Conservation (phyloP, 2,329 filamentous ascomycete species). For the Colletotrichum echinochloae region DNA sequence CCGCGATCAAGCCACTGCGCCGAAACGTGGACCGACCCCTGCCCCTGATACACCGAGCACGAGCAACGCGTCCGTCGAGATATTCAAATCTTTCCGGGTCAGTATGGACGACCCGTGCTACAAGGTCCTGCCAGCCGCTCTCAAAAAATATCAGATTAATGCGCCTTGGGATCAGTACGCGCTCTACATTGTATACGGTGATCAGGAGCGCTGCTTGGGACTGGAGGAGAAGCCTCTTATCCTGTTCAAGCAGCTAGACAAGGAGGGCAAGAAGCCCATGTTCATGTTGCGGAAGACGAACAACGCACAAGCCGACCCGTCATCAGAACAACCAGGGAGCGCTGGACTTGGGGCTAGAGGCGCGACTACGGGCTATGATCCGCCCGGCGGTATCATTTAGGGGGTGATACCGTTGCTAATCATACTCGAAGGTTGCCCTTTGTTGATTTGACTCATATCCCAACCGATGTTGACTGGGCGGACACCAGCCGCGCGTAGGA, state of each 20-base stretch:
- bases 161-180: slow-evolving; percentile 98
- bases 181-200: slow-evolving; percentile 98
- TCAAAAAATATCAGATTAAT: slow-evolving; percentile 99
- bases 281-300: slow-evolving; percentile 90
- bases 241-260: slow-evolving; percentile 96
- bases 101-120: slow-evolving; percentile 98
- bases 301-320: slow-evolving; percentile 60
- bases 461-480: slow-evolving; percentile 14
- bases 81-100: slow-evolving; percentile 98
- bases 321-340: slow-evolving; percentile 62
- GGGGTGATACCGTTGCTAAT: slow-evolving; percentile 37
- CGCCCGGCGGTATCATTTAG: slow-evolving; percentile 70
- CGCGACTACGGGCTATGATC: slow-evolving; percentile 63
- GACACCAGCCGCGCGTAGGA: slow-evolving; percentile 20
- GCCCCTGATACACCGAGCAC: slow-evolving; percentile 70
- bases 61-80: slow-evolving; percentile 80
- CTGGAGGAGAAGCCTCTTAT: slow-evolving; percentile 95
- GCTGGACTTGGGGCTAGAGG: slow-evolving; percentile 62
- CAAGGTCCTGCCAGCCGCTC: slow-evolving; percentile 93
- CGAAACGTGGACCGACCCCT: slow-evolving; percentile 71
- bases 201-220: slow-evolving; percentile 93
- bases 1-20: slow-evolving; percentile 56
- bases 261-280: slow-evolving; percentile 98
- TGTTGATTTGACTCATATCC: slow-evolving; percentile 33
- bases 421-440: slow-evolving; percentile 27